Percentiles rank a stretch among this genome's conserved stretches.
phyloP scores from a whole-genome alignment of 208 protist genomes.

The Leishmania major region DNA sequence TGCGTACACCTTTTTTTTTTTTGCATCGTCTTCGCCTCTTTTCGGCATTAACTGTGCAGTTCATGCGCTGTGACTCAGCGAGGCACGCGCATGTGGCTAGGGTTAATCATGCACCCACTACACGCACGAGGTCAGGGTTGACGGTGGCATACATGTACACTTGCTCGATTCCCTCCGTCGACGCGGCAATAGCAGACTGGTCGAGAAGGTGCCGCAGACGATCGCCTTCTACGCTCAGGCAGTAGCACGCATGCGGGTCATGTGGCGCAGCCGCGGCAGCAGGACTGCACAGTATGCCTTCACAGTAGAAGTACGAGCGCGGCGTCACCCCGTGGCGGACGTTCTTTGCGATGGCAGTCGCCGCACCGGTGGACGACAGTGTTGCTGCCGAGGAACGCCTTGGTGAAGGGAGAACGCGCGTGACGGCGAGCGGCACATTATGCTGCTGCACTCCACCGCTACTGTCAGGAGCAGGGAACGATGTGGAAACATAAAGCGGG shows the following conservation, averaged over 20 bases:
- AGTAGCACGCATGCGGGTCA: not conserved
- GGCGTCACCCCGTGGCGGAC: not conserved
- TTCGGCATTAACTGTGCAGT: not conserved
- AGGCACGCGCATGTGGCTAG: not conserved
- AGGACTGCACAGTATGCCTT: not conserved
- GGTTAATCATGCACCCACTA: not conserved
- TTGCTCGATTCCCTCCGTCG: not conserved
- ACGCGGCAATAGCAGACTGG: not conserved
- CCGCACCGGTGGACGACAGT: not conserved
- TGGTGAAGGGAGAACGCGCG: not conserved
- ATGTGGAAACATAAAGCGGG: not conserved
- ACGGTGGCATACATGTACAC: slow-evolving; percentile 11
- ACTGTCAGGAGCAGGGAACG: not conserved
- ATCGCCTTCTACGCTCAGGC: not conserved
- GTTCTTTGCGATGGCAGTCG: not conserved
- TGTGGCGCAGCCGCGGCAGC: not conserved
- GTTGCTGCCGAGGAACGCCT: not conserved
- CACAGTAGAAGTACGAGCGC: slow-evolving; percentile 3
- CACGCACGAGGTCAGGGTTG: slow-evolving; percentile 6
- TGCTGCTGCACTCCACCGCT: not conserved
- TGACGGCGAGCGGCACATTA: not conserved
- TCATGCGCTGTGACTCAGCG: not conserved
- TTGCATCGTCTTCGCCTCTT: not conserved
- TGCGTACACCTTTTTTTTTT: not conserved
- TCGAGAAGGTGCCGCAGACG: slow-evolving; percentile 8